Evolutionary conservation across 2,329 filamentous ascomycete genomes (phyloP).

Genomic region (Aaosphaeria pasadenensis): DNA sequence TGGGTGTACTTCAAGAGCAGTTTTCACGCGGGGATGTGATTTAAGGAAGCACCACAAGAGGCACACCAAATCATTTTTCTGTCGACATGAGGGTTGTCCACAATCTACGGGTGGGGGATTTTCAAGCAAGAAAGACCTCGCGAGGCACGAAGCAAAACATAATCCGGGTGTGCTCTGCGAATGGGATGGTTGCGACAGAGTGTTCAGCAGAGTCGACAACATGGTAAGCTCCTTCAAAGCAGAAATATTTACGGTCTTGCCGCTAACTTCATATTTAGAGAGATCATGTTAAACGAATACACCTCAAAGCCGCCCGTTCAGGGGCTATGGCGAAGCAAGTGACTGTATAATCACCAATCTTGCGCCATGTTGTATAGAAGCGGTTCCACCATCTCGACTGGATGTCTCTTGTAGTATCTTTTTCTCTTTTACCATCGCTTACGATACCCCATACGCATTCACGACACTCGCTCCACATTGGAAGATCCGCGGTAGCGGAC

Average conservation of each 20-base stretch:
- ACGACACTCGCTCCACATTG: conserved; percentile 5
- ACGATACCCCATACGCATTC: conserved; percentile 15
- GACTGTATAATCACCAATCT: too few species aligned
- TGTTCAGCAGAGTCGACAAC: conserved; percentile 62
- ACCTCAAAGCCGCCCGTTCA: conserved; percentile 27
- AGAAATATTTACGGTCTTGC: background rate
- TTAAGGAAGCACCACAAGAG: conserved; percentile 62
- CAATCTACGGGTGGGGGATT: conserved; percentile 57
- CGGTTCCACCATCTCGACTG: background rate
- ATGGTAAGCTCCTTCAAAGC: conserved; percentile 45
- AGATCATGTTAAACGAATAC: conserved; percentile 41
- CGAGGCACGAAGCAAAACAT: conserved; percentile 61
- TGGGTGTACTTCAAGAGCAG: conserved; percentile 57
- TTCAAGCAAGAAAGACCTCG: conserved; percentile 61
- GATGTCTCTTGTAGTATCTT: background rate
- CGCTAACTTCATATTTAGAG: conserved; percentile 26
- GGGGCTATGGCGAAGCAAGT: too few species aligned
- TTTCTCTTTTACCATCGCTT: conserved; percentile 5
- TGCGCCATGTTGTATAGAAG: background rate
- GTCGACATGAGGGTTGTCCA: conserved; percentile 57
- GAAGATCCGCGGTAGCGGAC: conserved; percentile 6
- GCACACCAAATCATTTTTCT: conserved; percentile 61
- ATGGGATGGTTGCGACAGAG: conserved; percentile 55
- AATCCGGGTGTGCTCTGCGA: conserved; percentile 60
- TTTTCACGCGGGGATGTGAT: conserved; percentile 60